A percentile compares a stretch with the other conserved stretches of the same genome.
These are phyloP conservation scores for Trebouxia sp. DNA, from an alignment of 139 green algal species.

Conservation along the genomic window DNA sequence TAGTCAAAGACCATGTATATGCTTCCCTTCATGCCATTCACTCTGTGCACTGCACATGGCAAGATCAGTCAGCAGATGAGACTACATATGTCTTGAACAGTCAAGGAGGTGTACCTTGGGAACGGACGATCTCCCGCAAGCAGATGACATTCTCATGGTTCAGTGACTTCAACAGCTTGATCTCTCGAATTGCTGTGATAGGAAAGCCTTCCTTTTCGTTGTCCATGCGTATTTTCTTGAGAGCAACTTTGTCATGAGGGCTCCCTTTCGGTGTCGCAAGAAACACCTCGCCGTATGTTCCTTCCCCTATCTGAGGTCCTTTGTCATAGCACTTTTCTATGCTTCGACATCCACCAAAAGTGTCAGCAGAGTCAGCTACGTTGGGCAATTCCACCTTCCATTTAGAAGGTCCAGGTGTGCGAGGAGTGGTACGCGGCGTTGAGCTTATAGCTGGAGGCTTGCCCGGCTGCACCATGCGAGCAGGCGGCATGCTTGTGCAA, in stretches of 20 bases:
- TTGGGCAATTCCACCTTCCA: conserved; percentile 65
- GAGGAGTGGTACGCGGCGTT: neutral
- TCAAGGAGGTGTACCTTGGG: conserved; percentile 54
- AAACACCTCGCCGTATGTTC: conserved; percentile 82
- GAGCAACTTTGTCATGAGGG: conserved; percentile 64
- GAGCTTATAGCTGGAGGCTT: neutral
- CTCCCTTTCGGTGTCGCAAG: conserved; percentile 38
- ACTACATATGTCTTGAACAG: neutral
- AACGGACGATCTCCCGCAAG: conserved; percentile 96
- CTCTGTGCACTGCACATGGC: conserved; percentile 58
- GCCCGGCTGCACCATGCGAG: neutral
- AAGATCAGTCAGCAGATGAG: neutral
- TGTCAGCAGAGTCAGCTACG: conserved; percentile 35
- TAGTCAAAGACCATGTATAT: conserved; percentile 99
- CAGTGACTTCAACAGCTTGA: conserved; percentile 93
- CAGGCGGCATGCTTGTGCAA: conserved; percentile 21
- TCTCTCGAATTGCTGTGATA: conserved; percentile 98
- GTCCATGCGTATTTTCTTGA: conserved; percentile 99
- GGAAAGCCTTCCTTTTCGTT: conserved; percentile 99
- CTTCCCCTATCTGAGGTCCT: conserved; percentile 77
- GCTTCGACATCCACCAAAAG: conserved; percentile 68
- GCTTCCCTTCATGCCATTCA: conserved; percentile 89
- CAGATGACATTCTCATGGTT: conserved; percentile 94
- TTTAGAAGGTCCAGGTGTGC: neutral
- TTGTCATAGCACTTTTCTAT: conserved; percentile 70